Evolutionary conservation across 768 basidiomycete genomes (phyloP).

Genomic region (Boletus subparvulus): DNA sequence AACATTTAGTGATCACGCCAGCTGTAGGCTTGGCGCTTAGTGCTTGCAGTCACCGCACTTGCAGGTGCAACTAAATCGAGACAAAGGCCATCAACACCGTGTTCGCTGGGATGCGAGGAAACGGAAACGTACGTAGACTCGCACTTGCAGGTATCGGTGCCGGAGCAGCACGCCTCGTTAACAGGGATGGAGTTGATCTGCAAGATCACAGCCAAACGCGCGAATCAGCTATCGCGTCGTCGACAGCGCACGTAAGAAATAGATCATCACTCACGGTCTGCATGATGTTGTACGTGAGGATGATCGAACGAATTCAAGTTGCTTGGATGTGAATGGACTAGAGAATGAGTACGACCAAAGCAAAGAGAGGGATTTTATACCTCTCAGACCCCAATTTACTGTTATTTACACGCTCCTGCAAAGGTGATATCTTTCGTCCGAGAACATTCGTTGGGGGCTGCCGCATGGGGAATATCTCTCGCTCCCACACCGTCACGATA

Average conservation of each 20-base stretch:
- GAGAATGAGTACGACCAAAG: background rate
- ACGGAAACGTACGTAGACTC: conserved; percentile 1
- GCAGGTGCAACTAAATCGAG: conserved; percentile 12
- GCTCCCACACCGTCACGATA: background rate
- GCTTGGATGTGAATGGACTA: background rate
- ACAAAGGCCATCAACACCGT: background rate
- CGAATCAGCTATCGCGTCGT: background rate
- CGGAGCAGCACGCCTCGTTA: conserved; percentile 22
- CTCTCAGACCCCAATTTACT: conserved; percentile 2
- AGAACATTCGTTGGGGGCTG: no score
- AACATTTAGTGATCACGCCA: no score
- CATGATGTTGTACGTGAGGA: background rate
- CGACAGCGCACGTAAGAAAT: background rate
- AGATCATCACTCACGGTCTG: conserved; percentile 11
- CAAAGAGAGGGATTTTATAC: background rate
- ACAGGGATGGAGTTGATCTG: conserved; percentile 14
- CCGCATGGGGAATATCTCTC: no score
- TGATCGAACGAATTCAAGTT: background rate
- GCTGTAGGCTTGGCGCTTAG: no score
- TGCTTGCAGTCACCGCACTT: conserved; percentile 17
- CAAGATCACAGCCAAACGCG: no score
- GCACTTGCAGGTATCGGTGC: conserved; percentile 10
- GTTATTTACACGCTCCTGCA: background rate
- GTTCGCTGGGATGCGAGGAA: background rate
- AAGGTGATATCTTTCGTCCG: background rate